Evolutionary conservation across 2,329 filamentous ascomycete genomes (phyloP).

Genomic region (Rutstroemia sp.): DNA sequence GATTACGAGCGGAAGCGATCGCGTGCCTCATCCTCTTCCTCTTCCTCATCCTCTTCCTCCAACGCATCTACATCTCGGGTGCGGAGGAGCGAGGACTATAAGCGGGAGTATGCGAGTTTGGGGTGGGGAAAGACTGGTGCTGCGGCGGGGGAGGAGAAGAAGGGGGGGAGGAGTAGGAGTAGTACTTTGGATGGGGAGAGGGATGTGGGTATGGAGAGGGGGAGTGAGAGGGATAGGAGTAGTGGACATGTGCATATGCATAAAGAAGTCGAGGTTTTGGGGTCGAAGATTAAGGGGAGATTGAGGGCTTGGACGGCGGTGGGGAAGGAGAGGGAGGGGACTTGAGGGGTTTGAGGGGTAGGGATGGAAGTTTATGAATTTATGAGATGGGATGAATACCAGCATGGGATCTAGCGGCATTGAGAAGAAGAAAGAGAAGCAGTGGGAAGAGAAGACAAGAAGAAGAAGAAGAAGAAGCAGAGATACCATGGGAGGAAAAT

Average conservation of each 20-base stretch:
- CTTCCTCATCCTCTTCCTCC: neutral
- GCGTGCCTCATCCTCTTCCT: neutral
- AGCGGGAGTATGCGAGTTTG: too few relatives aligned
- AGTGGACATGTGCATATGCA: too few relatives aligned
- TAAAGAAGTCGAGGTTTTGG: neutral
- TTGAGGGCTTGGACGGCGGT: slow-evolving; percentile 6
- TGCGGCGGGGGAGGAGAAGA: neutral
- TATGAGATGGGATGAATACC: too few relatives aligned
- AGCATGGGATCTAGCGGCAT: neutral
- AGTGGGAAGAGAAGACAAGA: too few relatives aligned
- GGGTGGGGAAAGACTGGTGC: neutral
- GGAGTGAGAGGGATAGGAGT: neutral
- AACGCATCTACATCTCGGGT: neutral
- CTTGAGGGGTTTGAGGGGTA: neutral
- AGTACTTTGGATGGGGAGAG: neutral
- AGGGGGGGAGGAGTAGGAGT: neutral
- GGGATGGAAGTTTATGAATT: too few relatives aligned
- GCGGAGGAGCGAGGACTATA: neutral
- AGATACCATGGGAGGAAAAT: too few relatives aligned
- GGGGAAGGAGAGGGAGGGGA: neutral
- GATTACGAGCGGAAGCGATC: slow-evolving; percentile 7
- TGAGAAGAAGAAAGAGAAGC: too few relatives aligned
- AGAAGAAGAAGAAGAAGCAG: too few relatives aligned
- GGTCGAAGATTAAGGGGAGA: slow-evolving; percentile 6
- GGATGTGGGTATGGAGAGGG: neutral